Conservation (phyloP, 148 eudicot species). For the Oxyria digyna region DNA sequence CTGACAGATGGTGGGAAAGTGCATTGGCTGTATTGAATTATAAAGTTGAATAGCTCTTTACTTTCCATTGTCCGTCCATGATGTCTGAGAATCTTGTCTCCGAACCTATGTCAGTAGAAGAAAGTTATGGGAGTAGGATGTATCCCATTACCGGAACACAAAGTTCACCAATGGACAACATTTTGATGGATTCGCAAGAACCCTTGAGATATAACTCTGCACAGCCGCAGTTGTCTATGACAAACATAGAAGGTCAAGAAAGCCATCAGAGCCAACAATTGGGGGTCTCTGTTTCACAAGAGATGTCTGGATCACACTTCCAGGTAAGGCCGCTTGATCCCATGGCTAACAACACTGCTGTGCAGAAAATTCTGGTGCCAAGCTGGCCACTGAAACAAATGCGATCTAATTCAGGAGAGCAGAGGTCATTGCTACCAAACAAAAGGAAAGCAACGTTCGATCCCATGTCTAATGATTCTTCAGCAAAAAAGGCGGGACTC, state of each 20-base stretch:
- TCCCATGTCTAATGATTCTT: slow-evolving; percentile 14
- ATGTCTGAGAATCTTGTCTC: slow-evolving; percentile 48
- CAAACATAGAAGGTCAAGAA: slow-evolving; percentile 28
- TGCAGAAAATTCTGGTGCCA: slow-evolving; percentile 18
- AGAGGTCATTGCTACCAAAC: slow-evolving; percentile 22
- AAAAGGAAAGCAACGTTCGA: slow-evolving; percentile 55
- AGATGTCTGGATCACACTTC: slow-evolving; percentile 13
- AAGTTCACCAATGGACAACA: slow-evolving; percentile 27
- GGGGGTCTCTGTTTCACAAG: slow-evolving; percentile 15
- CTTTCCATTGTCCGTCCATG: slow-evolving; percentile 1
- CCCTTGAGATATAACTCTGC: slow-evolving; percentile 21
- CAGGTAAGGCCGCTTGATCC: slow-evolving; percentile 17
- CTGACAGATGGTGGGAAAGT: slow-evolving; percentile 2
- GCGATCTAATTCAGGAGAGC: slow-evolving; percentile 16
- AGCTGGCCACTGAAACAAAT: slow-evolving; percentile 12
- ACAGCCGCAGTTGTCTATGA: slow-evolving; percentile 20
- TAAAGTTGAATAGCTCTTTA: slow-evolving; percentile 7
- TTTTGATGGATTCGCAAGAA: slow-evolving; percentile 25
- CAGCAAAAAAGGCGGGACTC: slow-evolving; percentile 29
- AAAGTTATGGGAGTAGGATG: slow-evolving; percentile 28
- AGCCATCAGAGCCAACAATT: slow-evolving; percentile 17
- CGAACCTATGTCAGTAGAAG: slow-evolving; percentile 25
- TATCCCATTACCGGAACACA: slow-evolving; percentile 25
- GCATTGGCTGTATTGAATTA: slow-evolving; percentile 1
- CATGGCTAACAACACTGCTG: slow-evolving; percentile 13